Percentiles rank a stretch among this genome's conserved stretches.
Conservation (phyloP, 768 basidiomycete species). For the Glaciozyma martinii region DNA sequence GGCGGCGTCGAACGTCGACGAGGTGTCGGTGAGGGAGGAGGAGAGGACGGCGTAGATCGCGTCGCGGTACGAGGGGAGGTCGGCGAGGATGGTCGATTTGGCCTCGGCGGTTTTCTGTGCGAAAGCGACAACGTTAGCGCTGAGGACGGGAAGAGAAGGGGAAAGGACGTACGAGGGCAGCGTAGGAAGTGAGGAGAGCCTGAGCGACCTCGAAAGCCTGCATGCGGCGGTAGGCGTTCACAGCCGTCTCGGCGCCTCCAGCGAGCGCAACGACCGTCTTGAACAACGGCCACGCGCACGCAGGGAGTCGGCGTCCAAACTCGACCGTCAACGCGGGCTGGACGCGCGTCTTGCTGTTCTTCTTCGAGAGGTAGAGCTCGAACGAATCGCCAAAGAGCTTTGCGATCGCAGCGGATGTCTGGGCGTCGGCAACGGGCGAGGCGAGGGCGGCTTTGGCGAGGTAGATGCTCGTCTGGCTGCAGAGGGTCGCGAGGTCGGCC, state of each 20-base stretch:
- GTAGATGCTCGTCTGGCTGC: conserved; percentile 20
- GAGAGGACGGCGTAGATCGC: conserved; percentile 48
- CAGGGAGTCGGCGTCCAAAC: conserved; percentile 12
- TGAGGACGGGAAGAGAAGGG: not conserved
- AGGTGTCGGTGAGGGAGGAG: conserved; percentile 47
- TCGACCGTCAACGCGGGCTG: conserved; percentile 28
- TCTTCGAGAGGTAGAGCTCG: conserved; percentile 23
- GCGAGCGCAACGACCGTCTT: conserved; percentile 50
- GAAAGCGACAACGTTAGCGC: conserved; percentile 37
- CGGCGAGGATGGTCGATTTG: conserved; percentile 27
- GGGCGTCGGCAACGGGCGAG: conserved; percentile 6
- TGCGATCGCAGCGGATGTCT: conserved; percentile 5
- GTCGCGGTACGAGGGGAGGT: conserved; percentile 45
- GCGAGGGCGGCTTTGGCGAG: conserved; percentile 27
- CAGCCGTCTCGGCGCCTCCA: conserved; percentile 44
- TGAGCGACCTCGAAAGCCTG: conserved; percentile 69
- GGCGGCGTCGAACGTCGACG: conserved; percentile 43
- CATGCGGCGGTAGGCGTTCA: conserved; percentile 66
- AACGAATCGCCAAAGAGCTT: conserved; percentile 14
- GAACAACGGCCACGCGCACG: conserved; percentile 14
- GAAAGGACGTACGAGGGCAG: conserved; percentile 38
- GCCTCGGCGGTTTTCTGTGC: conserved; percentile 13
- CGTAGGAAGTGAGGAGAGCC: conserved; percentile 52
- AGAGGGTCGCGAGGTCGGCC: conserved; percentile 16
- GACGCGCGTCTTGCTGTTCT: conserved; percentile 30